Base-by-base conservation (phyloP, 495 filamentous ascomycete species). In the Aspergillus ostianus region DNA sequence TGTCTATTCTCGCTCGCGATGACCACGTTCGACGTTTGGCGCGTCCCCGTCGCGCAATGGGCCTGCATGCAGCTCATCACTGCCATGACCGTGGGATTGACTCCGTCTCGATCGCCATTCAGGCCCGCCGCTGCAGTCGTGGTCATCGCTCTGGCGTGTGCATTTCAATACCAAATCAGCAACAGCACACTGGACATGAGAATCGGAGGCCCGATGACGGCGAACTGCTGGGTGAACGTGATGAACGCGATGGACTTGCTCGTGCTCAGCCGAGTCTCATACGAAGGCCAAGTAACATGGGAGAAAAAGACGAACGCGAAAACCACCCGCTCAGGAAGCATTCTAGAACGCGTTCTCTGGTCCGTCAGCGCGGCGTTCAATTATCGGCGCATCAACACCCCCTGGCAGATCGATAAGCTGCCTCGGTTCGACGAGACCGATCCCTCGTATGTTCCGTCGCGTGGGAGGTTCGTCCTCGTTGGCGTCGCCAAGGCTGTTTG, bases 151-250 rank as follows among this genome's bases (percentile, higher is more conserved):
- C 18, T 58, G 12, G 61, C 58, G 0, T 63, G 41, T 19, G 27
- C 46, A 0, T 44, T 66, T 17, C 63, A 66, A 36, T 0, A 3
- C 12, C 32, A 41, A 17, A 57, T 62, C 20, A 20, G 30, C 12
- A 15, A n/a, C n/a, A 30, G 52, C 12, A 55, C 58, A 19, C 18
- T 47, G 0, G 67, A 51, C 15, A 60, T 58, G 0, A 32, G 61
- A 3, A 9, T 59, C 44, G 58, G 56, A 5, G 67, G 61, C 0
- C 67, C 67, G 0, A n/a, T 69, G 2, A 61, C 51, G 3, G 61
- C 67, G 3, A 69, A 59, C 51, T 65, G 67, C 48, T 66, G 63
- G 67, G 59, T 69, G 50, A 64, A 63, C 20, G 67, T 69, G 13
- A 45, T 69, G 8, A 69, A 69, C 48, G 63, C 58, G 21, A 32